Evolutionary conservation across 371 early-diverging fungal species (phyloP).

Genomic region (Mortierella sp.): DNA sequence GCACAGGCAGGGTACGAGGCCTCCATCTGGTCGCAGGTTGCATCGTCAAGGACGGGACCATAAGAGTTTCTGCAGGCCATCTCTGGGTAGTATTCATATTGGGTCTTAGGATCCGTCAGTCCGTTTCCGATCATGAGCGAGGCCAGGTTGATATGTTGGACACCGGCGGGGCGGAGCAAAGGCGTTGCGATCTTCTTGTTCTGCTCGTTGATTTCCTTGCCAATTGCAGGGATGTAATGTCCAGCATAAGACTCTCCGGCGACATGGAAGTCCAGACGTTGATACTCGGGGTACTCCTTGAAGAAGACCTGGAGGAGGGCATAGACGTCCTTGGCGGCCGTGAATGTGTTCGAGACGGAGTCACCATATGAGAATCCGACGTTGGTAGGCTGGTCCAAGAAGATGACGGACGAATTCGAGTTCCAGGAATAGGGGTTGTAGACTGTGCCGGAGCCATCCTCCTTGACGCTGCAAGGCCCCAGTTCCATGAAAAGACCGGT

Average conservation of each 20-base stretch:
- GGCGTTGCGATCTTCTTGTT: constrained; percentile 68
- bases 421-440: constrained; percentile 83
- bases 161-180: constrained; percentile 52
- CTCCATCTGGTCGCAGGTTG: constrained; percentile 79
- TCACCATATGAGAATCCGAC: constrained; percentile 82
- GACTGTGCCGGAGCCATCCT: constrained; percentile 65
- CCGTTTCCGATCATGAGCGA: constrained; percentile 93
- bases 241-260: constrained; percentile 81
- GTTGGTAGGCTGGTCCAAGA: constrained; percentile 88
- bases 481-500: constrained; percentile 90
- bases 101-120: constrained; percentile 87
- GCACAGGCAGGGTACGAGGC: constrained; percentile 79
- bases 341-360: constrained; percentile 58
- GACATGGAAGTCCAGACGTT: constrained; percentile 64
- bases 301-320: constrained; percentile 80
- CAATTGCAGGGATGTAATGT: constrained; percentile 87
- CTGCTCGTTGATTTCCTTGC: constrained; percentile 71
- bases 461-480: constrained; percentile 76
- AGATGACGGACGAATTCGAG: constrained; percentile 81
- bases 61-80: constrained; percentile 89
- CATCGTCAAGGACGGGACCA: constrained; percentile 74
- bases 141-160: constrained; percentile 76
- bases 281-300: constrained; percentile 72
- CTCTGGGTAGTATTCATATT: constrained; percentile 91
- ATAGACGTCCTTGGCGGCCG: constrained; percentile 71